A percentile compares a stretch with the other conserved stretches of the same genome.
Conservation (phyloP, 352 stramenopile species). For the Phytophthora sp. region DNA sequence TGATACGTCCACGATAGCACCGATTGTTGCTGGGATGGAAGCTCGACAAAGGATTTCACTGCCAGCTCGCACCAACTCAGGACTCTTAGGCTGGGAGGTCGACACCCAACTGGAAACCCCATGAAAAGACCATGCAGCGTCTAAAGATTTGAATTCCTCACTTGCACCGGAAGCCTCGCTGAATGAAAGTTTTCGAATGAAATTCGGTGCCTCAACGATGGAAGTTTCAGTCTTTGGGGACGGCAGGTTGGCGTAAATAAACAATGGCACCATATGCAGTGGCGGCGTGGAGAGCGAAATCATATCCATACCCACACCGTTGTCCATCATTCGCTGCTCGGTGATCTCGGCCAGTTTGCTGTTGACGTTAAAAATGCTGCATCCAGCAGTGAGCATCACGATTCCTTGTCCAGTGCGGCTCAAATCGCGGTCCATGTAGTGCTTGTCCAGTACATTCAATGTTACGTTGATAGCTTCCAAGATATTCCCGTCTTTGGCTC, state of each 20-base stretch:
- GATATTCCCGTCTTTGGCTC: constrained; percentile 96
- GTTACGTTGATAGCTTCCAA: constrained; percentile 99
- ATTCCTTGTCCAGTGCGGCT: constrained; percentile 96
- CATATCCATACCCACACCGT: constrained; percentile 99
- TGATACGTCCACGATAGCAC: not conserved
- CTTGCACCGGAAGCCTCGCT: constrained; percentile 17
- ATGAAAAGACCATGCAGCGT: constrained; percentile 25
- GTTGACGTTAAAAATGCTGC: constrained; percentile 96
- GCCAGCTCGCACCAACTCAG: constrained; percentile 28
- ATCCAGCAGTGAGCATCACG: constrained; percentile 95
- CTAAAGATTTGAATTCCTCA: constrained; percentile 26
- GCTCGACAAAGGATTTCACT: constrained; percentile 18
- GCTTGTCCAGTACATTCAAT: constrained; percentile 98
- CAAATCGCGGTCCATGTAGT: constrained; percentile 98
- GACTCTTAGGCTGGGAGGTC: constrained; percentile 31
- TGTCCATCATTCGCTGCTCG: constrained; percentile 99
- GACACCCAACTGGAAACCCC: constrained; percentile 18
- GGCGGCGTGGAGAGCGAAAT: constrained; percentile 94
- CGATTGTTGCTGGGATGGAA: constrained; percentile 11
- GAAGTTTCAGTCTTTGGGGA: not conserved
- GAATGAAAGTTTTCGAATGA: constrained; percentile 29
- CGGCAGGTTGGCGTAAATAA: constrained; percentile 84
- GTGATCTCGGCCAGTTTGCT: constrained; percentile 94
- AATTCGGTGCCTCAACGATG: constrained; percentile 13
- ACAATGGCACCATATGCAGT: constrained; percentile 97